Evolutionary conservation across 768 basidiomycete genomes (phyloP).

Genomic region (Chalciporus chontae): DNA sequence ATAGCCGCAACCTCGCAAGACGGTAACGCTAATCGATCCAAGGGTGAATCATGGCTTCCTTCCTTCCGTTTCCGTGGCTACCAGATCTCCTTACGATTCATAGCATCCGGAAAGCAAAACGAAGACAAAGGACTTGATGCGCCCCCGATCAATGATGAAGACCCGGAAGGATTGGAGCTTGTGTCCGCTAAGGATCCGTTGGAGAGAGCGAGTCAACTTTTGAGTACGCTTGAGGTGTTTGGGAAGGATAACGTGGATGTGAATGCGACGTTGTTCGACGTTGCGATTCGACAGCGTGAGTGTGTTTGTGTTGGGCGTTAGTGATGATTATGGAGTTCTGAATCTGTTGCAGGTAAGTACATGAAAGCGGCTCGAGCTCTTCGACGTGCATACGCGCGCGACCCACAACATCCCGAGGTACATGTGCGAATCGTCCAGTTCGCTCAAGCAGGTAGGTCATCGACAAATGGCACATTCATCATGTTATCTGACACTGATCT

Average conservation of each 20-base stretch:
- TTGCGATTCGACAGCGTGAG: slow-evolving; percentile 78
- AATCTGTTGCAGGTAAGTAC: slow-evolving; percentile 57
- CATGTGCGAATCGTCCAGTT: slow-evolving; percentile 71
- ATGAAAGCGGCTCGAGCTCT: slow-evolving; percentile 76
- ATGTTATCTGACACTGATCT: background rate
- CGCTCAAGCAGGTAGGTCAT: slow-evolving; percentile 45
- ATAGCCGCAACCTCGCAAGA: slow-evolving; percentile 40
- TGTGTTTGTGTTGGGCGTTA: slow-evolving; percentile 7
- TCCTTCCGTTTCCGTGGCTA: slow-evolving; percentile 7
- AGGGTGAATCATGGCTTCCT: slow-evolving; percentile 43
- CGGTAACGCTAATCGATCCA: slow-evolving; percentile 51
- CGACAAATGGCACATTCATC: background rate
- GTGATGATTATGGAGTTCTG: background rate
- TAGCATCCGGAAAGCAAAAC: slow-evolving; percentile 32
- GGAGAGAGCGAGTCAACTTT: slow-evolving; percentile 69
- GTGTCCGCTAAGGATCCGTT: slow-evolving; percentile 61
- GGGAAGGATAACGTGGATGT: slow-evolving; percentile 55
- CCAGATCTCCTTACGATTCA: slow-evolving; percentile 14
- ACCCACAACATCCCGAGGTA: slow-evolving; percentile 58
- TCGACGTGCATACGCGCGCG: slow-evolving; percentile 48
- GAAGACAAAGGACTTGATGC: slow-evolving; percentile 74
- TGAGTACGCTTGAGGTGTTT: slow-evolving; percentile 58
- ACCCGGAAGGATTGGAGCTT: slow-evolving; percentile 77
- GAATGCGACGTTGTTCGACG: slow-evolving; percentile 77
- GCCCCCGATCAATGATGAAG: slow-evolving; percentile 63